Evolutionary conservation across 495 filamentous ascomycete genomes (phyloP), one percentile per base, ranked within the genome.

Genomic region (Glutinoglossum americanum): DNA sequence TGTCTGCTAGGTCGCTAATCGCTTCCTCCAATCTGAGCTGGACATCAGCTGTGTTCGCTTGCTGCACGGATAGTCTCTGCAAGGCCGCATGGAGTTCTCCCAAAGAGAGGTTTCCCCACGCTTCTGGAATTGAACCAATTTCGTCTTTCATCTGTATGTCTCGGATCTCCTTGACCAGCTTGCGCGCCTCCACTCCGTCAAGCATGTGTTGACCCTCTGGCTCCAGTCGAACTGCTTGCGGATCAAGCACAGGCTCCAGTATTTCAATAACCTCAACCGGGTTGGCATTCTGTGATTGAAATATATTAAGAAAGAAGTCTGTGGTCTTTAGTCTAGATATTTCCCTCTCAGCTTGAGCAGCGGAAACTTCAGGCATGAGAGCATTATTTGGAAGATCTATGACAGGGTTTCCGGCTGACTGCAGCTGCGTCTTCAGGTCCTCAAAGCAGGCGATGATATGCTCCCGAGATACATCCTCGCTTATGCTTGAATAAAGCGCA

Each of bases 281-380:
- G 63, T 94, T 80, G 37, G 78, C 78, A 33, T 77, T 69, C 44
- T 80, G 74, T 26, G 76, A 67, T 55, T 71, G 73, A 61, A 96
- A 95, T 0, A 99, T 78, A 30, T 80, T 83, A 59, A 84, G 73
- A 69, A 99, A 97, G 69, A 95, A 97, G 63, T 94, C 93, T 79
- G 92, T 89, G 0, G 89, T 97, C 15, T 85, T 94, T 15, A 97
- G 72, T 64, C 88, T 85, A 49, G 85, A 86, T 27, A 94, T 84
- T 64, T 99, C 92, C 32, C 87, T 81, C 51, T 94, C 88, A 13
- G 89, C 80, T 3, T 85, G 84, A 13, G 74, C 75, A 3, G 76
- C 72, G 0, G 93, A 96, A 19, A 99, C 74, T 65, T 96, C 87
- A 0, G 89, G 81, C 81, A 99, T 94, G 44, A 85, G 74, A 0